These are phyloP conservation scores for Tephrocybe rancida DNA, from an alignment of 768 basidiomycete genomes.

Conservation along the genomic window DNA sequence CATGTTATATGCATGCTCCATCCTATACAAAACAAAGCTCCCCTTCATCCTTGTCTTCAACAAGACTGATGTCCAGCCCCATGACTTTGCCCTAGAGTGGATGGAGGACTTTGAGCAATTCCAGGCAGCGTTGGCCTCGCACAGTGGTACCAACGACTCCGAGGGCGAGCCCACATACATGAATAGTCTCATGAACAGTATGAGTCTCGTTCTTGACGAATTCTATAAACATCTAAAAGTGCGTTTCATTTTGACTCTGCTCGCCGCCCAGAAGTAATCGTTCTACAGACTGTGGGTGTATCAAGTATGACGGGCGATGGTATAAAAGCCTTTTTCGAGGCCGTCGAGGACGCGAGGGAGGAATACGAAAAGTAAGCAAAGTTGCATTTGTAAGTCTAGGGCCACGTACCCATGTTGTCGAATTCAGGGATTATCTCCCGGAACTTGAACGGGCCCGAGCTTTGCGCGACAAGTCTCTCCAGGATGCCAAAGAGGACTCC, in stretches of 20 bases:
- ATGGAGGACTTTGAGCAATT: slow-evolving; percentile 98
- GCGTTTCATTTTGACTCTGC: slow-evolving; percentile 19
- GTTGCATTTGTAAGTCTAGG: background rate
- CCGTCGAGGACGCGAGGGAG: slow-evolving; percentile 82
- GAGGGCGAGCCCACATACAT: slow-evolving; percentile 96
- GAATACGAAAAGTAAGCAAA: slow-evolving; percentile 84
- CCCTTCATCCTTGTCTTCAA: slow-evolving; percentile 99
- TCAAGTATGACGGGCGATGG: slow-evolving; percentile 97
- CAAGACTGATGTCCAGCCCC: slow-evolving; percentile 92
- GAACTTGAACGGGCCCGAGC: slow-evolving; percentile 77
- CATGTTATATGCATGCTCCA: slow-evolving; percentile 99
- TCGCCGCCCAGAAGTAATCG: background rate
- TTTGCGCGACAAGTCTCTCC: slow-evolving; percentile 63
- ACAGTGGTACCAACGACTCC: slow-evolving; percentile 65
- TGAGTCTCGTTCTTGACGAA: slow-evolving; percentile 97
- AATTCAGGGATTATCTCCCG: slow-evolving; percentile 83
- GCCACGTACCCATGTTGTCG: slow-evolving; percentile 3
- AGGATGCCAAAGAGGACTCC: slow-evolving; percentile 73
- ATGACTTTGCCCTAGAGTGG: slow-evolving; percentile 95
- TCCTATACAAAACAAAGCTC: slow-evolving; percentile 96
- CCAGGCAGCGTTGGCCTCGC: slow-evolving; percentile 81
- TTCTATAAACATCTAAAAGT: slow-evolving; percentile 97
- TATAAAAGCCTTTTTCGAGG: slow-evolving; percentile 87
- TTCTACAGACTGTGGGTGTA: slow-evolving; percentile 84
- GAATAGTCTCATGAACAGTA: slow-evolving; percentile 98